Conservation (phyloP, 345 rosid genomes). For the Arabis hirsuta region DNA sequence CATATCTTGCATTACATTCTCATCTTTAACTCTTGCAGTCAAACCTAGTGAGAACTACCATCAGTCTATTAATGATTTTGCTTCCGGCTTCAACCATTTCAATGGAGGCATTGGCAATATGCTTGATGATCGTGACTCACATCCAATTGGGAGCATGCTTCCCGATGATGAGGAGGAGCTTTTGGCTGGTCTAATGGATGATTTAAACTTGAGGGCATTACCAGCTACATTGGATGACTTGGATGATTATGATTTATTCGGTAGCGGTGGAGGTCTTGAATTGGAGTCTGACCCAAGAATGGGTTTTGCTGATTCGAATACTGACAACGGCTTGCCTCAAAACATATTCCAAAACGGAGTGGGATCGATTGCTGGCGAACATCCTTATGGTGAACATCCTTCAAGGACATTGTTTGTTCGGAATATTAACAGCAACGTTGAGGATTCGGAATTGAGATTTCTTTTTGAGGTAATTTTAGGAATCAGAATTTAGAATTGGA, state of each 20-base stretch:
- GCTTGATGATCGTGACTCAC: conserved; percentile 46
- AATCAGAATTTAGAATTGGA: neutral
- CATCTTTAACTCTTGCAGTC: conserved; percentile 50
- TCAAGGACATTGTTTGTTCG: conserved; percentile 81
- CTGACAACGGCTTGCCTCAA: conserved; percentile 52
- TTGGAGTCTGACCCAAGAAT: conserved; percentile 57
- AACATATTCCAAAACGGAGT: conserved; percentile 55
- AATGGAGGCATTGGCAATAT: conserved; percentile 39
- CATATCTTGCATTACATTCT: neutral
- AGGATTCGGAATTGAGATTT: conserved; percentile 61
- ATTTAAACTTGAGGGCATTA: conserved; percentile 60
- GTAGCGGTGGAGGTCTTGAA: conserved; percentile 82
- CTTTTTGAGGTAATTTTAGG: conserved; percentile 64
- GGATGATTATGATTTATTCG: conserved; percentile 74
- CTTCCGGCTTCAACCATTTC: conserved; percentile 43
- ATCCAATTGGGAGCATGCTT: conserved; percentile 53
- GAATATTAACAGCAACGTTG: conserved; percentile 76
- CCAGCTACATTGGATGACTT: conserved; percentile 64
- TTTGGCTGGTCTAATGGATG: conserved; percentile 71
- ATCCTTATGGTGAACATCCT: conserved; percentile 84
- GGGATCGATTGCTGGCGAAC: conserved; percentile 74
- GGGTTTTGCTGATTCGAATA: conserved; percentile 52
- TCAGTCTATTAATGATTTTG: conserved; percentile 49
- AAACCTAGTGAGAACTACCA: conserved; percentile 37
- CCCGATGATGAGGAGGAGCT: conserved; percentile 77